Evolutionary conservation across 163 green algal species (phyloP).

Genomic region (Smithsoniella earleae): DNA sequence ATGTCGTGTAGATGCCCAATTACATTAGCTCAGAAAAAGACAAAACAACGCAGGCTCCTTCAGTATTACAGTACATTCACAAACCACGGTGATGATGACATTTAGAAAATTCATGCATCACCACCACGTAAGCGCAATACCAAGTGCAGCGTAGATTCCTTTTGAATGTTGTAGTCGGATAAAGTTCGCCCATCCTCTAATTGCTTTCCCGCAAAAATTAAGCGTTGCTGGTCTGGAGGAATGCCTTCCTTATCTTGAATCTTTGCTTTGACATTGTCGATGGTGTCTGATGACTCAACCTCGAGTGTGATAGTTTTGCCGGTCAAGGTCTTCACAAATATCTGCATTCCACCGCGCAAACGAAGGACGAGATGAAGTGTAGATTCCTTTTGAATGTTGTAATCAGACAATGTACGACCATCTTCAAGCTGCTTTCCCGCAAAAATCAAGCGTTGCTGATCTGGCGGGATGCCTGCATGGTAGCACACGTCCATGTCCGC

Average conservation of each 20-base stretch:
- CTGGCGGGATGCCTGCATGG: constrained; percentile 59
- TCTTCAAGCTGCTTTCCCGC: constrained; percentile 83
- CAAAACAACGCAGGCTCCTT: too few species aligned
- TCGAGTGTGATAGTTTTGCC: constrained; percentile 93
- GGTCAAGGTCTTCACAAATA: constrained; percentile 93
- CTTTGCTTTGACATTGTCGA: constrained; percentile 83
- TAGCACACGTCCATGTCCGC: too few species aligned
- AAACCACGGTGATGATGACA: too few species aligned
- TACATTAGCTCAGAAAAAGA: too few species aligned
- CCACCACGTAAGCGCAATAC: constrained; percentile 63
- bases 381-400: constrained; percentile 79
- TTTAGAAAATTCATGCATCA: too few species aligned
- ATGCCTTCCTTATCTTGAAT: constrained; percentile 73
- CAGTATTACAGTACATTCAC: too few species aligned
- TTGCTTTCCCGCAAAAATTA: constrained; percentile 76
- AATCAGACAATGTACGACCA: constrained; percentile 68
- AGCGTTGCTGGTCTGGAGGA: constrained; percentile 51
- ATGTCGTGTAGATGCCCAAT: too few species aligned
- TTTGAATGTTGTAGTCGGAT: constrained; percentile 79
- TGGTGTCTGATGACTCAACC: constrained; percentile 80
- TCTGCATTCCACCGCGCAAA: constrained; percentile 82
- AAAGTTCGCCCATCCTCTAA: constrained; percentile 73
- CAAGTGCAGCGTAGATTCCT: constrained; percentile 78
- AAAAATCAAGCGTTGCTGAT: constrained; percentile 85
- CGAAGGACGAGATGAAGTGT: constrained; percentile 72